Conservation (phyloP, 192 early-diverging fungal genomes). For the Cetraspora pellucida region DNA sequence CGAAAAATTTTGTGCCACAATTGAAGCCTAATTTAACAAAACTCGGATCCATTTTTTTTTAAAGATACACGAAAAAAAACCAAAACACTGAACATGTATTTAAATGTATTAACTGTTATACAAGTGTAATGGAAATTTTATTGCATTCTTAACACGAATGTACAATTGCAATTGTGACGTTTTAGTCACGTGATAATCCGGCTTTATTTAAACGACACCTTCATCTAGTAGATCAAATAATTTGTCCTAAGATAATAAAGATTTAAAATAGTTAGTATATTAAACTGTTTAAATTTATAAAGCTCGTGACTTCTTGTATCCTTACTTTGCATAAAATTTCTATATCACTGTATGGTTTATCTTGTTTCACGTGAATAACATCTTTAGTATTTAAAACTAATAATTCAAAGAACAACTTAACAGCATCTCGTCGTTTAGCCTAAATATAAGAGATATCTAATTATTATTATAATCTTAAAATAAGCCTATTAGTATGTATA, state of each 20-base stretch:
- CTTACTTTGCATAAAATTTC: constrained; percentile 54
- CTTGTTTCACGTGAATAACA: constrained; percentile 81
- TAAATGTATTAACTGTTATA: too few relatives aligned
- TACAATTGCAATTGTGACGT: too few relatives aligned
- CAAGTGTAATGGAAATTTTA: too few relatives aligned
- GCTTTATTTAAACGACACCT: background rate
- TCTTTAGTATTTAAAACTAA: constrained; percentile 87
- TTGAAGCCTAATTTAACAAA: too few relatives aligned
- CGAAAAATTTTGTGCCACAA: too few relatives aligned
- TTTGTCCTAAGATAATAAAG: constrained; percentile 5
- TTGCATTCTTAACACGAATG: too few relatives aligned
- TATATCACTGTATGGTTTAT: constrained; percentile 83
- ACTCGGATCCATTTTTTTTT: too few relatives aligned
- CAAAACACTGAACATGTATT: too few relatives aligned
- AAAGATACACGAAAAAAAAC: too few relatives aligned
- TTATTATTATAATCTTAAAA: background rate
- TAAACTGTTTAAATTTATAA: background rate
- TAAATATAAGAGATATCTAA: constrained; percentile 39
- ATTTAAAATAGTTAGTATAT: background rate
- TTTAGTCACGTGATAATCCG: too few relatives aligned
- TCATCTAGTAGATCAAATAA: constrained; percentile 24
- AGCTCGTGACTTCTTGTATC: background rate
- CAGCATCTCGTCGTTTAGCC: constrained; percentile 68
- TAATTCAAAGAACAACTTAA: constrained; percentile 89
- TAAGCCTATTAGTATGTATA: background rate